A percentile compares a stretch with the other conserved stretches of the same genome.
Evolutionary conservation across 169 alveolate species (phyloP).

Genomic region (Cyclospora cayetanensis): DNA sequence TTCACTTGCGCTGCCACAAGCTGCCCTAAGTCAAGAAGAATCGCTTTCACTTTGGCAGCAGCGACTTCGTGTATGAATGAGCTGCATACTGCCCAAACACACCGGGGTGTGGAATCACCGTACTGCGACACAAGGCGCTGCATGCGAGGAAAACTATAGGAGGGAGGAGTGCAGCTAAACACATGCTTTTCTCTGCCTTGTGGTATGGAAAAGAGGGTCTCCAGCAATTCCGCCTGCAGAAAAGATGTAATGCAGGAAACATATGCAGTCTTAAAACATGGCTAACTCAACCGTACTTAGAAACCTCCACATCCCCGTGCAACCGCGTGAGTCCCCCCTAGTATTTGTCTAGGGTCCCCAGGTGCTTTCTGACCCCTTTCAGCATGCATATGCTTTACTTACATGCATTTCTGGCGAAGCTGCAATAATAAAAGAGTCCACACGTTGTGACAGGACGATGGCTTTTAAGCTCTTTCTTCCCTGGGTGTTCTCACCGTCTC

Average conservation of each 20-base stretch:
- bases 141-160: not conserved
- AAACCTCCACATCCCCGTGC: no score
- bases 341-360: no score
- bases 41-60: constrained; percentile 21
- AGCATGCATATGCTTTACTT: no score
- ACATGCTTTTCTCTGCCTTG: not conserved
- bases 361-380: no score
- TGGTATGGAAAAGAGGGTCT: not conserved
- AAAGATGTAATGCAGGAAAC: no score
- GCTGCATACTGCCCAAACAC: constrained; percentile 22
- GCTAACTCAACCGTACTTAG: no score
- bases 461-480: not conserved
- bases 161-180: not conserved
- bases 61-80: constrained; percentile 29
- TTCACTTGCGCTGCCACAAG: constrained; percentile 26
- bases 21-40: constrained; percentile 4
- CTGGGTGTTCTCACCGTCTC: not conserved
- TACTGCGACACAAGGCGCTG: not conserved
- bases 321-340: no score
- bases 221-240: not conserved
- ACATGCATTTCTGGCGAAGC: not conserved
- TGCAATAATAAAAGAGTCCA: not conserved
- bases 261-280: no score
- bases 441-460: not conserved
- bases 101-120: not conserved